Evolutionary conservation across 2,329 filamentous ascomycete species (phyloP).

Genomic region (Malbranchea zuffiana): DNA sequence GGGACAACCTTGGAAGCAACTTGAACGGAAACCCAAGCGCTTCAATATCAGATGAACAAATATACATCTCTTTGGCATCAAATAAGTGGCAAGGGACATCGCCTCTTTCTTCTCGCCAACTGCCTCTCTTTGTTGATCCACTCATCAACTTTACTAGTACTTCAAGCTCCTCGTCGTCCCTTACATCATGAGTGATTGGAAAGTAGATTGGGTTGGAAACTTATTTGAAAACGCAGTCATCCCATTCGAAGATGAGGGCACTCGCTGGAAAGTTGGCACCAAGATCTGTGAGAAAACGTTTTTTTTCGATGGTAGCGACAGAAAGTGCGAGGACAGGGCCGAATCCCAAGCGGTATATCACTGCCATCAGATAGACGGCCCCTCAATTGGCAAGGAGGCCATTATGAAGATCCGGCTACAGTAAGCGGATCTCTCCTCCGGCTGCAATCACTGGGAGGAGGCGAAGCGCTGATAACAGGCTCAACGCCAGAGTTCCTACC

Average conservation of each 20-base stretch:
- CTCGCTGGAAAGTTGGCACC: neutral
- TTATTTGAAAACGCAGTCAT: neutral
- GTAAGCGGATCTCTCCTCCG: constrained; percentile 2
- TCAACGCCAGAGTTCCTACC: constrained; percentile 1
- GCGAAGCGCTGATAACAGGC: neutral
- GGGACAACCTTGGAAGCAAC: too few species aligned
- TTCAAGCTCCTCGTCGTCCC: neutral
- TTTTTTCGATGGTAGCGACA: neutral
- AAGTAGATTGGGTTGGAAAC: neutral
- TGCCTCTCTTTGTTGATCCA: too few species aligned
- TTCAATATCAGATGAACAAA: too few species aligned
- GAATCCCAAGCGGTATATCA: constrained; percentile 9
- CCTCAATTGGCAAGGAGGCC: constrained; percentile 5
- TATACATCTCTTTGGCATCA: too few species aligned
- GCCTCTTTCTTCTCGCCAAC: too few species aligned
- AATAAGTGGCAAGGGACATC: too few species aligned
- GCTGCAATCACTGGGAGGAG: too few species aligned
- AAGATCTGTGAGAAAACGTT: constrained; percentile 1
- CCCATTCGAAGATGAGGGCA: neutral
- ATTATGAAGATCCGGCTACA: constrained; percentile 11
- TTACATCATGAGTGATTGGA: neutral
- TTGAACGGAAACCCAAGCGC: too few species aligned
- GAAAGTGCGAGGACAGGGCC: neutral
- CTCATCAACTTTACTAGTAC: too few species aligned
- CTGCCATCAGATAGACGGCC: constrained; percentile 7